phyloP scores from a whole-genome alignment of 1,139 yeast genomes.

The Zygosaccharomyces sapae region DNA sequence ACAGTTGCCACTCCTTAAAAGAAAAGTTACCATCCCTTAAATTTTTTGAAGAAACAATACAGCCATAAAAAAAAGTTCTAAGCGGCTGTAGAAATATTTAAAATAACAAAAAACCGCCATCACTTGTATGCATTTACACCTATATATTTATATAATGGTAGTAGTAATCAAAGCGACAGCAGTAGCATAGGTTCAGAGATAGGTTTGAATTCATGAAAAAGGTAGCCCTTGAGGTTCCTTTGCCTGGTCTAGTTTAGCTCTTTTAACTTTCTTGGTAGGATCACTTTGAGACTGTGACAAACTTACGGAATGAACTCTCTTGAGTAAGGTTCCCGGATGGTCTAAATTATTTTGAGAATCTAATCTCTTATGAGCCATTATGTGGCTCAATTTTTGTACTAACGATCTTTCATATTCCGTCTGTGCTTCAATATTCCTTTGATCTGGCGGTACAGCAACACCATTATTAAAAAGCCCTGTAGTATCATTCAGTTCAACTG shows the following conservation, averaged over 20 bases:
- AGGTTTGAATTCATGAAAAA: constrained; percentile 13
- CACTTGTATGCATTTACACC: no score
- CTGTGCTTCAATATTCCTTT: constrained; percentile 20
- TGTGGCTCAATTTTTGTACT: constrained; percentile 22
- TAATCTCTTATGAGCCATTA: constrained; percentile 24
- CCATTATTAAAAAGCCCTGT: constrained; percentile 54
- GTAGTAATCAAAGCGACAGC: no score
- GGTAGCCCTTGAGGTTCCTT: constrained; percentile 20
- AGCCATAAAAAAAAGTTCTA: no score
- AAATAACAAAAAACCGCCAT: no score
- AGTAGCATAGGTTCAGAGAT: no score
- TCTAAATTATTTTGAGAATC: constrained; percentile 6
- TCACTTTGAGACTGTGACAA: constrained; percentile 27
- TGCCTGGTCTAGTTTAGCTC: constrained; percentile 34
- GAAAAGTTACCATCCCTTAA: no score
- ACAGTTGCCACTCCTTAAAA: neutral
- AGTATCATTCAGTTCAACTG: constrained; percentile 48
- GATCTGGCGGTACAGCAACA: constrained; percentile 18
- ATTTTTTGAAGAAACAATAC: no score
- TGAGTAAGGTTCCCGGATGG: constrained; percentile 13
- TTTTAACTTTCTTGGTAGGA: constrained; percentile 29
- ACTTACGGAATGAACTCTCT: constrained; percentile 27
- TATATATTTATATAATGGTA: no score
- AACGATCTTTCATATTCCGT: constrained; percentile 26
- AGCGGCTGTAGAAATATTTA: no score